Percentiles rank a stretch among this genome's conserved stretches.
Evolutionary conservation across 2,329 filamentous ascomycete species (phyloP).

Genomic region (Orbilia blumenaviensis): DNA sequence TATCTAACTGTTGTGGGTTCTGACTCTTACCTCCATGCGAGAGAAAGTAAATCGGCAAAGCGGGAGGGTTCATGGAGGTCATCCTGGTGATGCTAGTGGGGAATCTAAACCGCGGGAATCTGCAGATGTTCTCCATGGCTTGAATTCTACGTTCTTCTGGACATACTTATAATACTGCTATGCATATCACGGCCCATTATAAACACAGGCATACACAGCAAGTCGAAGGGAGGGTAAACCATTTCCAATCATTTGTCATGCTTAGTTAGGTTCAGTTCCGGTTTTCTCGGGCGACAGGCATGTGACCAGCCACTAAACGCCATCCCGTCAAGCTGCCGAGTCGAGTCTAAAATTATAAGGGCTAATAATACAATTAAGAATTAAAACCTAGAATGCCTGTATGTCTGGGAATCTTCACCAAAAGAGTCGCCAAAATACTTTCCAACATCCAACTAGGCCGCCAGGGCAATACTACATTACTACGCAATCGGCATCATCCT

Average conservation of each 20-base stretch:
- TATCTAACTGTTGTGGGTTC: background rate
- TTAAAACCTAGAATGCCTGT: background rate
- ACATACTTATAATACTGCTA: background rate
- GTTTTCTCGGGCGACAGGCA: conserved; percentile 48
- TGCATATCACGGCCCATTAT: background rate
- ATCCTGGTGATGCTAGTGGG: conserved; percentile 14
- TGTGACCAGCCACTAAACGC: conserved; percentile 23
- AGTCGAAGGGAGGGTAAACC: background rate
- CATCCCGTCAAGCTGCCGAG: background rate
- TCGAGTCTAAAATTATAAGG: background rate
- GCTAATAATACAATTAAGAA: conserved; percentile 7
- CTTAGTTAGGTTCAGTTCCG: conserved; percentile 18
- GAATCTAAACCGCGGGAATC: background rate
- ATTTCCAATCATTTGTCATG: conserved; percentile 53
- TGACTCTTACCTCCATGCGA: conserved; percentile 34
- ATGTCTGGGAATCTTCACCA: conserved; percentile 1
- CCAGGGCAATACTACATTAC: conserved; percentile 72
- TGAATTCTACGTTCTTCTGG: background rate
- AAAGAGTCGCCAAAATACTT: conserved; percentile 49
- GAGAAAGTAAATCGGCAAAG: conserved; percentile 39
- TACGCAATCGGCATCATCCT: conserved; percentile 86
- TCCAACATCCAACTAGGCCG: background rate
- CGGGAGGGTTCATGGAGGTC: conserved; percentile 2
- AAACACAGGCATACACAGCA: background rate
- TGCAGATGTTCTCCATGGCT: background rate